Base-by-base conservation (phyloP, 345 rosid genomes). In the Camelina laxa region DNA sequence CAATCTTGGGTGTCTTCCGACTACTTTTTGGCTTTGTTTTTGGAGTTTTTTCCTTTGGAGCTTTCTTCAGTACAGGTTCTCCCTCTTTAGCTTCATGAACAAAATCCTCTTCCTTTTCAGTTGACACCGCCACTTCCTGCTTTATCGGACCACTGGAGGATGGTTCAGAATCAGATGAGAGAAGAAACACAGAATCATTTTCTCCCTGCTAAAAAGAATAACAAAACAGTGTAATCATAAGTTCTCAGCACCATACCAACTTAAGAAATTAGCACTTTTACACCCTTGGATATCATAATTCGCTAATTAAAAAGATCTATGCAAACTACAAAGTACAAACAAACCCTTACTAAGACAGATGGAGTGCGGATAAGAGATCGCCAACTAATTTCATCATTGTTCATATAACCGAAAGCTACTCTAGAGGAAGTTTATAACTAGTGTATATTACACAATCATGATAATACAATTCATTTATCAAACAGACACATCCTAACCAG, bases 81-180 rank as follows among this genome's bases (percentile, higher is more conserved):
- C 17, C 68, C 53, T 48, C 73, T 59, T 39, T 60, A 60, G 69
- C 80, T 73, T 58, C 42, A 67, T 59, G 41, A 39, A 68, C 65
- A 41, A 67, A 64, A 78, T 83, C 86, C 67, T 81, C 79, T 31
- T 71, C 86, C 50, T 76, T 76, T 65, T 67, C 83, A 33, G 73
- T 74, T 68, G 75, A 75, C 53, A 67, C 60, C 47, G 60, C 68
- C 16, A 62, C 44, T 71, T 74, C 41, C 47, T 59, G 79, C 44
- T 41, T 71, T 67, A 5, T 17, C 12, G 60, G 67, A 63, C 64
- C 65, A 81, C 67, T 70, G 47, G 80, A 86, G 75, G 75, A 77
- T 63, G 88, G 81, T 81, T 94, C 99, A 31, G 96, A 86, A 83
- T 89, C 99, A 45, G 92, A 91, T 64, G 97, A 87, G 57, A 89